Conservation (phyloP, 1,284 basidiomycete species). For the Somion occarium region DNA sequence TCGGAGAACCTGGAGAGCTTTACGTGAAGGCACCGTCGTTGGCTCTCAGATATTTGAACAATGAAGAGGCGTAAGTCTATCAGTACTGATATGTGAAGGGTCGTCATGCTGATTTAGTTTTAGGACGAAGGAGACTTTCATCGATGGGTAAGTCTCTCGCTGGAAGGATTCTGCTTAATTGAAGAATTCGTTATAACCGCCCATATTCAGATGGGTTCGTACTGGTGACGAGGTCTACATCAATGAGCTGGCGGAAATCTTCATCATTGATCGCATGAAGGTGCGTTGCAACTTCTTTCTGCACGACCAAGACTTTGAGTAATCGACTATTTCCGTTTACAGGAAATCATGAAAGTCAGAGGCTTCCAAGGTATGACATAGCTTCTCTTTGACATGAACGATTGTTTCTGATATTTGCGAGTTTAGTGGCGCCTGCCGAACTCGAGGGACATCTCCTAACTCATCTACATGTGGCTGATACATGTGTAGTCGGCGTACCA, state of each 20-base stretch:
- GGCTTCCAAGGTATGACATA: conserved; percentile 50
- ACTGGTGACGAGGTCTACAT: conserved; percentile 42
- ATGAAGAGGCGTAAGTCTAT: conserved; percentile 42
- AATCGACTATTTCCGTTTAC: too few relatives aligned
- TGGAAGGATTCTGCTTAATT: not conserved
- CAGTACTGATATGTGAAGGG: not conserved
- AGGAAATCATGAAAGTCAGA: conserved; percentile 63
- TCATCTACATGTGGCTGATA: conserved; percentile 66
- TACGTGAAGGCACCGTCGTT: conserved; percentile 36
- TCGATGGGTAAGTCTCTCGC: conserved; percentile 26
- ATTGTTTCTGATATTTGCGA: conserved; percentile 1
- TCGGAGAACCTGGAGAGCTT: conserved; percentile 38
- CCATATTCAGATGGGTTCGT: conserved; percentile 41
- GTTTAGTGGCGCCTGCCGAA: conserved; percentile 37
- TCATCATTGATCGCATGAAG: conserved; percentile 42
- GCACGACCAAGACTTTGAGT: too few relatives aligned
- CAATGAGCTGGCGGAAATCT: conserved; percentile 35
- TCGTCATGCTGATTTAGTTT: not conserved
- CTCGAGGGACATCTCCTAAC: conserved; percentile 59
- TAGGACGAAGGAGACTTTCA: conserved; percentile 39
- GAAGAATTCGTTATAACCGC: not conserved
- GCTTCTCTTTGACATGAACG: not conserved
- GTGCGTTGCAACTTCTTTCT: too few relatives aligned
- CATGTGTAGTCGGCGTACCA: conserved; percentile 70
- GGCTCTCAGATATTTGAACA: conserved; percentile 38